Percentiles rank a stretch among this genome's conserved stretches.
Evolutionary conservation across 73 alveolate genomes (phyloP).

Genomic region (Symbiodinium natans): DNA sequence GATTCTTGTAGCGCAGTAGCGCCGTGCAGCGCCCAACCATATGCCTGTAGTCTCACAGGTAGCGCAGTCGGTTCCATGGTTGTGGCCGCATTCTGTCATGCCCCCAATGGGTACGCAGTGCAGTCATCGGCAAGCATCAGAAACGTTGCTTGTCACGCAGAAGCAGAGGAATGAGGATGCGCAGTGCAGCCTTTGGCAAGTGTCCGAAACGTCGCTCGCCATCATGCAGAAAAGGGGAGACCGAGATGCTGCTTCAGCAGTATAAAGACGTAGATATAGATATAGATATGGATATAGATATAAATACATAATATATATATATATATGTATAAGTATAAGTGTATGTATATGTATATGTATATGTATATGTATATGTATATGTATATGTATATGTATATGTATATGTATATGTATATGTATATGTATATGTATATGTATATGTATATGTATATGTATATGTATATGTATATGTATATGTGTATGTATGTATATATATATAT

Average conservation of each 20-base stretch:
- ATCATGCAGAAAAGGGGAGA: not conserved
- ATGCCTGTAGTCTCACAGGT: no score
- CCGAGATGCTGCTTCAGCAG: no score
- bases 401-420: not conserved
- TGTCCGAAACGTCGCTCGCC: not conserved
- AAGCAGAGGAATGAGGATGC: not conserved
- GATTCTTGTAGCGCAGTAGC: no score
- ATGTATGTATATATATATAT: no score
- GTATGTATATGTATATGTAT: no score
- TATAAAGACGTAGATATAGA: no score
- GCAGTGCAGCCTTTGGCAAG: conserved; percentile 8
- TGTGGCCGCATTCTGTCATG: not conserved
- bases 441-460: not conserved
- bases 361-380: no score
- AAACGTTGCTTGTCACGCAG: not conserved
- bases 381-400: no score
- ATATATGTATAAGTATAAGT: not conserved
- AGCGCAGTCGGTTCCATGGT: not conserved
- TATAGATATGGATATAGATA: not conserved
- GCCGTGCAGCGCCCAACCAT: no score
- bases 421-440: not conserved
- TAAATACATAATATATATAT: no score
- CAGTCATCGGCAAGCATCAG: not conserved
- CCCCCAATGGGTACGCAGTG: not conserved
- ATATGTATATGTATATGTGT: no score